phyloP scores from a whole-genome alignment of 1,139 yeast genomes.

The Diutina catenulata region DNA sequence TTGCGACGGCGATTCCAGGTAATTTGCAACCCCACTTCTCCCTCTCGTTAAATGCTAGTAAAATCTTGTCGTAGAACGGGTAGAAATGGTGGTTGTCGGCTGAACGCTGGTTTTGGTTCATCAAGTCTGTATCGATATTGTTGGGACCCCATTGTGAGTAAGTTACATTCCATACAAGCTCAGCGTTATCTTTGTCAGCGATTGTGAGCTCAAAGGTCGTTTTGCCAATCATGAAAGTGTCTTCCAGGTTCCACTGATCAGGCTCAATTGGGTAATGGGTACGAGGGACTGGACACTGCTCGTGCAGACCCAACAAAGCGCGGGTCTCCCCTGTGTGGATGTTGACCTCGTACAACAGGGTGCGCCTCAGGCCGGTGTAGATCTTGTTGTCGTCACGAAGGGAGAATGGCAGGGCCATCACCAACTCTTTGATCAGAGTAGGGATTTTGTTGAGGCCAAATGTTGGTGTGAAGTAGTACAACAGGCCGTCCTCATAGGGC shows the following conservation, averaged over 20 bases:
- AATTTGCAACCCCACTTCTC: conserved; percentile 63
- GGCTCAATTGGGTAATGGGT: conserved; percentile 4
- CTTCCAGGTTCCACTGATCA: conserved; percentile 4
- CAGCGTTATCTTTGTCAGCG: conserved; percentile 44
- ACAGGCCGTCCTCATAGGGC: conserved; percentile 75
- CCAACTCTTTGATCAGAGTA: conserved; percentile 66
- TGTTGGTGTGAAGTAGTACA: conserved; percentile 76
- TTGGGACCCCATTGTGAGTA: conserved; percentile 92
- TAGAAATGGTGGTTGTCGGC: conserved; percentile 69
- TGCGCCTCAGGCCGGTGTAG: conserved; percentile 74
- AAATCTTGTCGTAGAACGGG: conserved; percentile 69
- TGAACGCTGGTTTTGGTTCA: conserved; percentile 36
- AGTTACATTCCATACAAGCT: conserved; percentile 74
- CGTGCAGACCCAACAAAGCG: neutral
- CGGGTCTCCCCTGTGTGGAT: conserved; percentile 63
- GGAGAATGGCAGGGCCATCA: conserved; percentile 74
- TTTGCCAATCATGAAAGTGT: conserved; percentile 35
- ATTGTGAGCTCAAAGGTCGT: conserved; percentile 36
- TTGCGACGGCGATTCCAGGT: conserved; percentile 57
- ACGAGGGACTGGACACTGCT: conserved; percentile 3
- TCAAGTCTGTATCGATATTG: conserved; percentile 65
- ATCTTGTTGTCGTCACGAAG: conserved; percentile 75
- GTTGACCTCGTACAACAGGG: conserved; percentile 68
- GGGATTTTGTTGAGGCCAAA: conserved; percentile 76
- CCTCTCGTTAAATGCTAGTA: conserved; percentile 53